phyloP scores from a whole-genome alignment of 768 basidiomycete genomes.

The Boletus rubescentipes region DNA sequence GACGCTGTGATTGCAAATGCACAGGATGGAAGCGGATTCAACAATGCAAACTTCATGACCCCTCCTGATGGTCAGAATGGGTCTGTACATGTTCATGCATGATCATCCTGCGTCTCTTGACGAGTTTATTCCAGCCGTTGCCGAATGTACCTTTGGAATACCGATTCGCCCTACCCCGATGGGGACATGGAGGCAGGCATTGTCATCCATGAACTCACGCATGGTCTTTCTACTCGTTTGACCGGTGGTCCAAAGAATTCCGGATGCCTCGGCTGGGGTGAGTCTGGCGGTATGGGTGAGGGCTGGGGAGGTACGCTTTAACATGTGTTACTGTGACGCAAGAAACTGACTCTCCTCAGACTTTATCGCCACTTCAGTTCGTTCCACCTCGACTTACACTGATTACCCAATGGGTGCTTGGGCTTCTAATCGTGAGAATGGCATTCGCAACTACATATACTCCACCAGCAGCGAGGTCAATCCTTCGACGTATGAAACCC shows the following conservation, averaged over 20 bases:
- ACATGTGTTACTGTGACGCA: not conserved
- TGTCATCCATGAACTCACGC: slow-evolving; percentile 86
- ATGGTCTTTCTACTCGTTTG: slow-evolving; percentile 90
- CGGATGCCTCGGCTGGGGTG: slow-evolving; percentile 93
- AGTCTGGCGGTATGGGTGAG: slow-evolving; percentile 96
- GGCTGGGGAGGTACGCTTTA: slow-evolving; percentile 76
- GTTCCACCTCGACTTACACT: slow-evolving; percentile 67
- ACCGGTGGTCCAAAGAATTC: slow-evolving; percentile 94
- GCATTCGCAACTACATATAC: slow-evolving; percentile 90
- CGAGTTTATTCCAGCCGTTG: slow-evolving; percentile 47
- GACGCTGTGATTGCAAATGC: slow-evolving; percentile 95
- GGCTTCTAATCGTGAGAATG: slow-evolving; percentile 75
- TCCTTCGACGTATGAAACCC: slow-evolving; percentile 91
- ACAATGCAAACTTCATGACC: slow-evolving; percentile 91
- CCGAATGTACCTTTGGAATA: slow-evolving; percentile 98
- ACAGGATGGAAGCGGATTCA: slow-evolving; percentile 92
- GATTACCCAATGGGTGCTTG: slow-evolving; percentile 94
- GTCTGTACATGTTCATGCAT: slow-evolving; percentile 14
- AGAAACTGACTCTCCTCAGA: slow-evolving; percentile 38
- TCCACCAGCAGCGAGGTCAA: slow-evolving; percentile 76
- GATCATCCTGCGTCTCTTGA: not conserved
- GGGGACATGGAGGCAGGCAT: slow-evolving; percentile 97
- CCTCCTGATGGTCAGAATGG: slow-evolving; percentile 84
- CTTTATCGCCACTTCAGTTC: slow-evolving; percentile 84
- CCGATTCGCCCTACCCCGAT: slow-evolving; percentile 85